Evolutionary conservation across 1,284 basidiomycete genomes (phyloP).

Genomic region (Vanrija humicola): DNA sequence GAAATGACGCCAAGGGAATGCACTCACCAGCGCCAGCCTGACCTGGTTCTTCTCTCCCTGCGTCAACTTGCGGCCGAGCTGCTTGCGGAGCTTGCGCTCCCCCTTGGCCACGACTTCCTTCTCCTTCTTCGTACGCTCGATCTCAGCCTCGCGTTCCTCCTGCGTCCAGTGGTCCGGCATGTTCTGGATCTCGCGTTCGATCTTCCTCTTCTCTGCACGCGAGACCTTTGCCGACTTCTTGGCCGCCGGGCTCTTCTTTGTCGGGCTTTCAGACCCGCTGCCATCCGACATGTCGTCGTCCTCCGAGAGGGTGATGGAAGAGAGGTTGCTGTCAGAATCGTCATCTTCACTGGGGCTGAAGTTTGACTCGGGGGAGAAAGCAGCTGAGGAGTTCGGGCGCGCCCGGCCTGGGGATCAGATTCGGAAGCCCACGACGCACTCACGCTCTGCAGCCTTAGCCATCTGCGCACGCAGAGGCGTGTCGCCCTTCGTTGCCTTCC

Average conservation of each 20-base stretch:
- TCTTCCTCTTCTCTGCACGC: slow-evolving; percentile 14
- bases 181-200: slow-evolving; percentile 11
- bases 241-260: slow-evolving; percentile 2
- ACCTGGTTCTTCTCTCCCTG: slow-evolving; percentile 74
- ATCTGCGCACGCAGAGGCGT: slow-evolving; percentile 8
- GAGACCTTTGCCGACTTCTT: not conserved
- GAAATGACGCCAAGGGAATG: not conserved
- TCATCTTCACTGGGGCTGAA: no score
- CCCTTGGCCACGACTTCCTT: slow-evolving; percentile 46
- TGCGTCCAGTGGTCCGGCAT: slow-evolving; percentile 11
- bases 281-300: slow-evolving; percentile 12
- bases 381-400: not conserved
- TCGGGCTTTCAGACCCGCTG: not conserved
- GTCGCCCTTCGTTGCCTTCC: slow-evolving; percentile 15
- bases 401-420: not conserved
- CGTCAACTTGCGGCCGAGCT: slow-evolving; percentile 68
- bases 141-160: slow-evolving; percentile 10
- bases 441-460: slow-evolving; percentile 13
- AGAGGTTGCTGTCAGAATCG: no score
- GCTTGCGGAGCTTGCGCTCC: slow-evolving; percentile 54
- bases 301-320: slow-evolving; percentile 1
- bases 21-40: slow-evolving; percentile 55
- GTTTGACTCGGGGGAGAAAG: no score
- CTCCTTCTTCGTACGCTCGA: slow-evolving; percentile 7
- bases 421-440: not conserved